Evolutionary conservation across 2,329 filamentous ascomycete genomes (phyloP), one percentile per base, ranked within the genome.

Genomic region (Fusarium napiforme): DNA sequence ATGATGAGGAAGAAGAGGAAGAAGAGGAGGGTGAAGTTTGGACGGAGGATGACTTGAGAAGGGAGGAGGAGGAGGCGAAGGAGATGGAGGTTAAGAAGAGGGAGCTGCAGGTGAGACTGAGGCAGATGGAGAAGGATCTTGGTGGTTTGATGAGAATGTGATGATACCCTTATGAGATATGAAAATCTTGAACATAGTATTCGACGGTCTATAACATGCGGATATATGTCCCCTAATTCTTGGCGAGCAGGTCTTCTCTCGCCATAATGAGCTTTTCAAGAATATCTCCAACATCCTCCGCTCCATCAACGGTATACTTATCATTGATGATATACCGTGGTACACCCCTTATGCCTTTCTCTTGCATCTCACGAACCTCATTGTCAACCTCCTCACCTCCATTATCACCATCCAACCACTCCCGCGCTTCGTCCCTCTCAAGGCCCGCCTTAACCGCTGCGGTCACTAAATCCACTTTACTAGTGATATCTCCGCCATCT

Each of bases 311-410:
- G 74, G 91, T 88, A 80, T 90, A 92, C 74, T 84, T 85, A 4
- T 85, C 91, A 77, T 95, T 92, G 71, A 96, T 88, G 18, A 90
- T 90, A 79, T 94, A 95, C 79, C 93, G 89, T 11, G 93, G 93
- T 69, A 96, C 93, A 2, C 93, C 93, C 60, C 83, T 86, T 43
- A 95, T 78, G 15, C 83, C 83, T 77, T 87, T 85, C 14, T 79
- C 80, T 74, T 86, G 85, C 43, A 89, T 87, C 72, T 86, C 82
- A 34, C 82, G 78, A 10, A 89, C 89, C 77, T 91, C 87, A 43
- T 75, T 75, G 78, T 91, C 89, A 30, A 92, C 89, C 75, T 88
- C 86, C 2, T 83, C 81, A 1, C 88, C 89, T 3, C 90, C 91
- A 52, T 83, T 82, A 15, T 86, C 88, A 52, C 84, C 84, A 45